A percentile compares a stretch with the other conserved stretches of the same genome.
phyloP scores from a whole-genome alignment of 306 rosid genomes.

The Quercus robur region DNA sequence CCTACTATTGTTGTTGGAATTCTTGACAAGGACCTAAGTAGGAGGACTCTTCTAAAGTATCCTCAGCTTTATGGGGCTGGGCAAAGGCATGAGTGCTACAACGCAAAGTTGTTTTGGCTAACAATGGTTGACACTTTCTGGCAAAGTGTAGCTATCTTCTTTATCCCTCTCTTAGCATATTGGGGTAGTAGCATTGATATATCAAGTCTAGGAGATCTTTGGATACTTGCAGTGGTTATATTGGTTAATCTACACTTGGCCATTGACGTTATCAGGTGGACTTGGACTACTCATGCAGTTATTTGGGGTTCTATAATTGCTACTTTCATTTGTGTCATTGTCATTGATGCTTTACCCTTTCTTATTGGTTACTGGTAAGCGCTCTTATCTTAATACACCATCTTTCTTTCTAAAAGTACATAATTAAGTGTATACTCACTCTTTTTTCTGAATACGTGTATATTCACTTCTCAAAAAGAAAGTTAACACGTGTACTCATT shows the following conservation, averaged over 20 bases:
- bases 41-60: constrained; percentile 59
- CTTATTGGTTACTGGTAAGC: constrained; percentile 80
- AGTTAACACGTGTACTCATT: too few species aligned
- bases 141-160: constrained; percentile 84
- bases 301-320: constrained; percentile 89
- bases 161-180: constrained; percentile 64
- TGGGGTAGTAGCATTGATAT: constrained; percentile 62
- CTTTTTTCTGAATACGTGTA: not conserved
- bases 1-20: constrained; percentile 89
- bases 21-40: constrained; percentile 93
- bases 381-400: constrained; percentile 7
- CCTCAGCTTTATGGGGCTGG: constrained; percentile 95
- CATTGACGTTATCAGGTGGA: constrained; percentile 87
- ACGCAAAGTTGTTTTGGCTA: constrained; percentile 72
- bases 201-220: constrained; percentile 89
- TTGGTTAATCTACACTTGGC: constrained; percentile 89
- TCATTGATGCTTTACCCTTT: constrained; percentile 65
- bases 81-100: constrained; percentile 80
- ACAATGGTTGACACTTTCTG: constrained; percentile 78
- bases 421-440: not conserved
- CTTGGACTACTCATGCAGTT: constrained; percentile 67
- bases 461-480: too few species aligned
- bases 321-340: constrained; percentile 57
- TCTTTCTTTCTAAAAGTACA: not conserved
- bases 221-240: constrained; percentile 83